Conservation (phyloP, 495 filamentous ascomycete species). For the Cudoniella acicularis region DNA sequence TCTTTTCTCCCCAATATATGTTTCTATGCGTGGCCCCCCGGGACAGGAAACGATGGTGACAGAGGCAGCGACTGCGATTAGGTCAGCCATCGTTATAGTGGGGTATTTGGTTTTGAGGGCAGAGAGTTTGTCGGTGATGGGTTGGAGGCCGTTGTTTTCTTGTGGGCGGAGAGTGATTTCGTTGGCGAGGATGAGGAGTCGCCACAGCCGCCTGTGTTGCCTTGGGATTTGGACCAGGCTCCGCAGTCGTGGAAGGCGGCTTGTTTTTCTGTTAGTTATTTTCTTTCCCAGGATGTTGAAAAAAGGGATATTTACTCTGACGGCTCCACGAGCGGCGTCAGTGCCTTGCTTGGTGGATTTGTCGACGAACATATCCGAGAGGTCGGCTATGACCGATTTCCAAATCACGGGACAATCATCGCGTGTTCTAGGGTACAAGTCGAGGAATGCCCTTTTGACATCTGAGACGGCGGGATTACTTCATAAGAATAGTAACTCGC, state of each 20-base stretch:
- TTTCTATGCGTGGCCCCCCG: slow-evolving; percentile 24
- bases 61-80: slow-evolving; percentile 24
- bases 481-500: no score
- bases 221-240: not conserved
- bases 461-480: not conserved
- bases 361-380: not conserved
- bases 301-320: not conserved
- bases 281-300: not conserved
- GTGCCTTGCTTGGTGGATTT: not conserved
- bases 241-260: not conserved
- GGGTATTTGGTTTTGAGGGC: slow-evolving; percentile 12
- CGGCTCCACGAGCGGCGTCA: not conserved
- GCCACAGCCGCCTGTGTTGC: slow-evolving; percentile 26
- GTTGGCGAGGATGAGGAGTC: slow-evolving; percentile 25
- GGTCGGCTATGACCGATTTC: not conserved
- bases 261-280: not conserved
- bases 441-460: not conserved
- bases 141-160: slow-evolving; percentile 29
- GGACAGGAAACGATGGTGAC: slow-evolving; percentile 31
- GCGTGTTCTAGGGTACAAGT: not conserved
- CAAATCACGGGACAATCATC: not conserved
- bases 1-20: slow-evolving; percentile 27
- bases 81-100: slow-evolving; percentile 23
- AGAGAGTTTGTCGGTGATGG: slow-evolving; percentile 17
- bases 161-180: slow-evolving; percentile 14